Base-by-base conservation (phyloP, 2,329 filamentous ascomycete genomes). In the Talaromyces pinophilus region DNA sequence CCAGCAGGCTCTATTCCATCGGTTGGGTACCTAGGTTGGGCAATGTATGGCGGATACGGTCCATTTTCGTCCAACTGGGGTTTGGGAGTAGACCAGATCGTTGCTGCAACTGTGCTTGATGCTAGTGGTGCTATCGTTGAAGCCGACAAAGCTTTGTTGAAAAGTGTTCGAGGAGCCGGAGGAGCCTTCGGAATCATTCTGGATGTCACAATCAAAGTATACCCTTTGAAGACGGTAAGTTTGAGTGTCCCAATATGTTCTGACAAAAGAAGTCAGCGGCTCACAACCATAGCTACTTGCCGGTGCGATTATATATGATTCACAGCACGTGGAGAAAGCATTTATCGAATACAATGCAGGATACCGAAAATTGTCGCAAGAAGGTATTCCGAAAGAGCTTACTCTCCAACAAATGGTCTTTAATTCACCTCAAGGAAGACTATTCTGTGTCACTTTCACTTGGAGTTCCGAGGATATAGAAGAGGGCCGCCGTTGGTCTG, bases 151-250 rank as follows among this genome's bases (percentile, higher is more conserved):
- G 71, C 72, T 10, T 64, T 82, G 40, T 67, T 82, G 19, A 74
- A 73, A 50, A 79, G 75, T 0, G 77, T 82, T 19, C 72, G 80
- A 0, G 81, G 81, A 2, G 80, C 73, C 4, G 80, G 80, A 30
- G 77, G 79, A 3, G 72, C 72, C 11, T 76, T 82, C 28, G 80
- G 79, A 2, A 71, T 80, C 11, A 77, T 82, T 50, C 74, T 79
- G 7, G 78, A 82, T 66, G 44, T 82, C 6, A 77, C 73, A 2
- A 73, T 82, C 66, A 81, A 77, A 66, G 70, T 81, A 2, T 81
- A 82, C 64, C 59, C 50, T 22, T 30, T 66, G 25, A 66, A 57
- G 46, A 59, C 48, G 40, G 64, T 63, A 62, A 52, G 64, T 62
- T 17, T 7, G 11, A 25, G 1, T 28, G 13, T 17, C 3, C 7